Percentiles rank a stretch among this genome's conserved stretches.
phyloP scores from a whole-genome alignment of 2,329 filamentous ascomycete genomes.

The Exophiala calicioides region DNA sequence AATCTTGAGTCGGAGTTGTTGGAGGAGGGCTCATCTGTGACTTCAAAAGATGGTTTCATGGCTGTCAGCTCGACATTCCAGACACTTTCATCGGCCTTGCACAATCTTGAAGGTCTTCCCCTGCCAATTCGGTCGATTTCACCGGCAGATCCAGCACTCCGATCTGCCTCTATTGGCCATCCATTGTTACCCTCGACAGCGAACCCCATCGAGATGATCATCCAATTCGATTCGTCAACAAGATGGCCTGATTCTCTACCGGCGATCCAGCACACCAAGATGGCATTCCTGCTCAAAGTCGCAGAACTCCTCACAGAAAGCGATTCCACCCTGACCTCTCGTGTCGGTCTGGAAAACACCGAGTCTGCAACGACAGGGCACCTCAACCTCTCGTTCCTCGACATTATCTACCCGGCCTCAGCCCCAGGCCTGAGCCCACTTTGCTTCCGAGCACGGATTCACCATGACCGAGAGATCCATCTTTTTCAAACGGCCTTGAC shows the following conservation, averaged over 20 bases:
- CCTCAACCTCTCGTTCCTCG: constrained; percentile 52
- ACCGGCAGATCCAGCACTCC: constrained; percentile 69
- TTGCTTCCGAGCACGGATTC: constrained; percentile 80
- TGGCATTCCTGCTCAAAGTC: constrained; percentile 78
- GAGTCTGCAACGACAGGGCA: constrained; percentile 31
- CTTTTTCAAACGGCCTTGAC: constrained; percentile 75
- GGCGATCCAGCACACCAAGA: constrained; percentile 90
- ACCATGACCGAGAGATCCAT: constrained; percentile 82
- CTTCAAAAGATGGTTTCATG: constrained; percentile 24
- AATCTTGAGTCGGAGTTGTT: constrained; percentile 40
- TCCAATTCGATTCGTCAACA: constrained; percentile 90
- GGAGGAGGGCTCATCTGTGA: constrained; percentile 5
- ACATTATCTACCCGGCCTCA: constrained; percentile 68
- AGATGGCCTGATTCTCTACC: constrained; percentile 91
- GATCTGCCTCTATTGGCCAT: constrained; percentile 61
- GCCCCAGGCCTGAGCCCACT: constrained; percentile 49
- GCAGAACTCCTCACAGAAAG: constrained; percentile 68
- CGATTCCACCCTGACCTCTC: constrained; percentile 63
- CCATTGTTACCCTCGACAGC: constrained; percentile 32
- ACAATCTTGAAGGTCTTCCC: constrained; percentile 77
- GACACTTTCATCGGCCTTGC: constrained; percentile 65
- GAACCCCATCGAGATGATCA: constrained; percentile 70
- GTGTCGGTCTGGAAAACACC: constrained; percentile 79
- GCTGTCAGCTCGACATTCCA: constrained; percentile 59
- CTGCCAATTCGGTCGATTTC: constrained; percentile 81